These are phyloP conservation scores for Sphagnum magellanicum DNA, from an alignment of 228 moss, liverwort and hornwort genomes.

Conservation along the genomic window DNA sequence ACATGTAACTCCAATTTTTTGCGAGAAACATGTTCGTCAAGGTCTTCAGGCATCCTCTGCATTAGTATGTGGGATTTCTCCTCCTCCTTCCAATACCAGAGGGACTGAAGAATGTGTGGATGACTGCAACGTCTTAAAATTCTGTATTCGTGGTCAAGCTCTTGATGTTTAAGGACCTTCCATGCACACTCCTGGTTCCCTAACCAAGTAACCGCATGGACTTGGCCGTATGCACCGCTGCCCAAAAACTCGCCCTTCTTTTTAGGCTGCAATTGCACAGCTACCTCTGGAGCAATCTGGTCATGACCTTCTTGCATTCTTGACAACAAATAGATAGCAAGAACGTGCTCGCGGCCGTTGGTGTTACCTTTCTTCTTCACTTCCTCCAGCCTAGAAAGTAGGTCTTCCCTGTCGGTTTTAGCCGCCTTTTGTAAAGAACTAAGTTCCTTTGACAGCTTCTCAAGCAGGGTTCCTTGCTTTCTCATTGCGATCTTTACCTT, in stretches of 20 bases:
- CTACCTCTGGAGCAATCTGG: not conserved
- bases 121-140: constrained; percentile 16
- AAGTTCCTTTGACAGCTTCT: not conserved
- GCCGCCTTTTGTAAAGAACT: not conserved
- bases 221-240: constrained; percentile 7
- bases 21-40: not conserved
- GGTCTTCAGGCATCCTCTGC: constrained; percentile 20
- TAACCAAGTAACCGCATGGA: constrained; percentile 17
- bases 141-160: constrained; percentile 10
- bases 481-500: not conserved
- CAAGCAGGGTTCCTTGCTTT: not conserved
- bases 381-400: not conserved
- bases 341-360: not conserved
- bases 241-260: rapidly evolving
- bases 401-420: not conserved
- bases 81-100: constrained; percentile 17
- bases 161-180: constrained; percentile 8
- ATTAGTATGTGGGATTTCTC: constrained; percentile 16
- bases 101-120: constrained; percentile 33
- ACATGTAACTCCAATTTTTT: constrained; percentile 11
- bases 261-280: not conserved
- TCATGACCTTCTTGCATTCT: not conserved
- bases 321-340: not conserved
- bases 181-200: constrained; percentile 19
- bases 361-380: not conserved